These are phyloP conservation scores for Penicillium longicatenatum DNA, from an alignment of 495 filamentous ascomycete species.

Conservation along the genomic window DNA sequence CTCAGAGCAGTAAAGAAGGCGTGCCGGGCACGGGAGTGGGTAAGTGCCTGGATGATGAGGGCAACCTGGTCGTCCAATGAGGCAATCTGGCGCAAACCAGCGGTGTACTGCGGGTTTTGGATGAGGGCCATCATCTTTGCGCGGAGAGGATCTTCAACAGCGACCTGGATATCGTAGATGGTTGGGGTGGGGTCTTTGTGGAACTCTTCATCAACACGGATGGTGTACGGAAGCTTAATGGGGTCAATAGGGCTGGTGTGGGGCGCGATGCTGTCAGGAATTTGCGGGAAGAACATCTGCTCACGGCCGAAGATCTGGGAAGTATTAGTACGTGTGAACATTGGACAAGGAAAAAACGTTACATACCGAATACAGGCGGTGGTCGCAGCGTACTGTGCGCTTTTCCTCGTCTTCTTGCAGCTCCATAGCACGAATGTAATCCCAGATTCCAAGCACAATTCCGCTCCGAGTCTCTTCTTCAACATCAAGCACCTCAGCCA, in stretches of 20 bases:
- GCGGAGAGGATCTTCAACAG: slow-evolving; percentile 80
- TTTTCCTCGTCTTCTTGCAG: slow-evolving; percentile 94
- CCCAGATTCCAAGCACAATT: slow-evolving; percentile 88
- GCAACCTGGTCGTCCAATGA: slow-evolving; percentile 81
- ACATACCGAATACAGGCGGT: slow-evolving; percentile 71
- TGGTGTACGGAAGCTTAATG: slow-evolving; percentile 85
- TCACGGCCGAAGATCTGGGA: slow-evolving; percentile 76
- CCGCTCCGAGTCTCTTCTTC: slow-evolving; percentile 83
- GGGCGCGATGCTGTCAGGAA: slow-evolving; percentile 69
- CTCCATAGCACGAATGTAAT: slow-evolving; percentile 85
- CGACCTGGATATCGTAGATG: slow-evolving; percentile 85
- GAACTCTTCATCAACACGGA: slow-evolving; percentile 87
- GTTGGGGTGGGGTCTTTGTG: slow-evolving; percentile 65
- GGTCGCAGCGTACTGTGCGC: slow-evolving; percentile 86
- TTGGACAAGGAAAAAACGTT: not conserved
- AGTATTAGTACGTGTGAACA: not conserved
- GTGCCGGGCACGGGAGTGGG: slow-evolving; percentile 80
- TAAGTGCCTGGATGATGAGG: slow-evolving; percentile 72
- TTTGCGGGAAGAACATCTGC: slow-evolving; percentile 82
- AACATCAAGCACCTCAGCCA: slow-evolving; percentile 86
- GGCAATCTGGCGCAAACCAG: slow-evolving; percentile 69
- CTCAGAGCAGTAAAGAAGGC: slow-evolving; percentile 75
- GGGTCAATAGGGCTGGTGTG: slow-evolving; percentile 82
- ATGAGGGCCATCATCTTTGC: slow-evolving; percentile 64
- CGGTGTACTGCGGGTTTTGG: slow-evolving; percentile 48